Percentiles rank a stretch among this genome's conserved stretches.
These are phyloP conservation scores for Coffea eugenioides DNA, from an alignment of 257 asterid species.

Conservation along the genomic window DNA sequence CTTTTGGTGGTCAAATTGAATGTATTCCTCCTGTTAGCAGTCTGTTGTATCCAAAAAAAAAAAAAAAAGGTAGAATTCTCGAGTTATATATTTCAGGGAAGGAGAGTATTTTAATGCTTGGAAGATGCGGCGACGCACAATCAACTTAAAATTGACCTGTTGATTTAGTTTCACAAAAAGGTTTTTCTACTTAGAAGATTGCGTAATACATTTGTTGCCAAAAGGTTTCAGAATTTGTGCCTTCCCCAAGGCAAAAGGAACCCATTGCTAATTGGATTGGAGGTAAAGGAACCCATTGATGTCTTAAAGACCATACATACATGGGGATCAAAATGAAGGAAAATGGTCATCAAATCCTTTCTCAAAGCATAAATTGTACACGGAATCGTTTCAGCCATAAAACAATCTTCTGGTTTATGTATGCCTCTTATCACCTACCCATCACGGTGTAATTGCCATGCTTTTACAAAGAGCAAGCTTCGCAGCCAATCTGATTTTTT, in stretches of 20 bases:
- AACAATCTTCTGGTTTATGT: not conserved
- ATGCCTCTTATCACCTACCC: no score
- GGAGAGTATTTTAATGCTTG: not conserved
- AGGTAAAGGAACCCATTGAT: no score
- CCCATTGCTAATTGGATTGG: no score
- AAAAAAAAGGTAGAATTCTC: not conserved
- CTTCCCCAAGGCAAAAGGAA: not conserved
- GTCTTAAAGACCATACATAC: no score
- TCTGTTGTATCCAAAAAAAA: not conserved
- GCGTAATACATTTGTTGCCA: not conserved
- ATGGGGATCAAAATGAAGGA: no score
- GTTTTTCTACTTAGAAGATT: not conserved
- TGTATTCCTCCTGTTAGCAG: constrained; percentile 4
- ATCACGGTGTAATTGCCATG: not conserved
- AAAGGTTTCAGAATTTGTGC: not conserved
- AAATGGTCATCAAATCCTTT: no score
- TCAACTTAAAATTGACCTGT: not conserved
- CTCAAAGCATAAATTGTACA: not conserved
- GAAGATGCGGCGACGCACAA: no score
- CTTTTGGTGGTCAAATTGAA: not conserved
- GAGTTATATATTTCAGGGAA: not conserved
- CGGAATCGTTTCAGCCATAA: not conserved
- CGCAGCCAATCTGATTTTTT: not conserved
- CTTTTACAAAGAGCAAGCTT: no score
- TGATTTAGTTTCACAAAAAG: not conserved